Conservation (phyloP, 2,329 filamentous ascomycete genomes). For the Dothideomycetes sp. region DNA sequence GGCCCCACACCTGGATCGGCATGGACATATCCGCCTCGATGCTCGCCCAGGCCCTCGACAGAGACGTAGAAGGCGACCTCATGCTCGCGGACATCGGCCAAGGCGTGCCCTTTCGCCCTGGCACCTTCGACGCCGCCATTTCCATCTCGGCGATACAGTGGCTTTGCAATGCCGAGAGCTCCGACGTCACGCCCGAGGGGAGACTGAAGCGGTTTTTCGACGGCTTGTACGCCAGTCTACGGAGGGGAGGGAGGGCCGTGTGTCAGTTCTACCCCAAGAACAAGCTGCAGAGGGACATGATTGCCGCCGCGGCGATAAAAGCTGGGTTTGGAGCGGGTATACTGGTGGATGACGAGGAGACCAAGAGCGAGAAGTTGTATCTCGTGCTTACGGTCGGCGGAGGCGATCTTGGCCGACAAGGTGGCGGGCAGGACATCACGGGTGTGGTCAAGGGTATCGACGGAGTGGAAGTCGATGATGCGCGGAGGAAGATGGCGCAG, state of each 20-base stretch:
- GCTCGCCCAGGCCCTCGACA: slow-evolving; percentile 86
- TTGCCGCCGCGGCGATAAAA: slow-evolving; percentile 77
- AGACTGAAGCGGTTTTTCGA: slow-evolving; percentile 82
- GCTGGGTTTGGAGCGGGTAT: slow-evolving; percentile 93
- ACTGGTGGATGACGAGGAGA: slow-evolving; percentile 88
- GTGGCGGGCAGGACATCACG: slow-evolving; percentile 56
- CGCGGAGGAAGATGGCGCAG: slow-evolving; percentile 41
- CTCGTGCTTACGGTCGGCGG: slow-evolving; percentile 82
- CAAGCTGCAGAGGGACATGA: slow-evolving; percentile 82
- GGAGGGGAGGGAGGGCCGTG: slow-evolving; percentile 70
- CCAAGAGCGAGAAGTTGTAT: slow-evolving; percentile 95
- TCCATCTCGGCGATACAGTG: slow-evolving; percentile 96
- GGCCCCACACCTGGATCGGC: slow-evolving; percentile 90
- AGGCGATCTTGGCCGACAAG: slow-evolving; percentile 38
- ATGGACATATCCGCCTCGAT: slow-evolving; percentile 95
- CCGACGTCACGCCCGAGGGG: slow-evolving; percentile 69
- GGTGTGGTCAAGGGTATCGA: slow-evolving; percentile 84
- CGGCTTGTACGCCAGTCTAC: slow-evolving; percentile 73
- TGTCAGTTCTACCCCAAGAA: slow-evolving; percentile 99
- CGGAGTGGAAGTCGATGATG: slow-evolving; percentile 65
- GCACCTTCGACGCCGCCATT: slow-evolving; percentile 88
- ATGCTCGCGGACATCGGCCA: slow-evolving; percentile 91
- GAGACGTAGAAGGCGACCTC: slow-evolving; percentile 89
- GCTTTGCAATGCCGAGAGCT: slow-evolving; percentile 91
- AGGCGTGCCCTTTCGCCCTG: slow-evolving; percentile 84